A percentile compares a stretch with the other conserved stretches of the same genome.
phyloP scores from a whole-genome alignment of 345 rosid species.

The Eucalyptus polyanthemos region DNA sequence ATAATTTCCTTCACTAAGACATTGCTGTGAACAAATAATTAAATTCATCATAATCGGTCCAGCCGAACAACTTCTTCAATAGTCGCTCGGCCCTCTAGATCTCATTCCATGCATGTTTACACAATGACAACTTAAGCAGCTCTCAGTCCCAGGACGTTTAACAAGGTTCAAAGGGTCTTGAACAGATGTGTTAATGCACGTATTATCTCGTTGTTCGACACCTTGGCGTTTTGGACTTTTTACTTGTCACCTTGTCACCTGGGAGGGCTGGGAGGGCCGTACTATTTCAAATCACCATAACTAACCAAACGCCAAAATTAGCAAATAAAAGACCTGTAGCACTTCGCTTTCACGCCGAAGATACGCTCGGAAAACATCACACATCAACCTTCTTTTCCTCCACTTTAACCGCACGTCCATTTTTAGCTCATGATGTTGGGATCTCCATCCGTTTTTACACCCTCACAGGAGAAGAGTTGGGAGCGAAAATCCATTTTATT shows the following conservation, averaged over 20 bases:
- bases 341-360: neutral
- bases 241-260: neutral
- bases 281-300: neutral
- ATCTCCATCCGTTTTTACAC: conserved; percentile 12
- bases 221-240: neutral
- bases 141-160: neutral
- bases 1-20: neutral
- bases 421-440: conserved; percentile 18
- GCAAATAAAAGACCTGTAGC: neutral
- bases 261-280: neutral
- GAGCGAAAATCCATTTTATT: neutral
- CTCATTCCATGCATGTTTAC: neutral
- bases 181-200: neutral
- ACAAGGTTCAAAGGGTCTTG: neutral
- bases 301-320: neutral
- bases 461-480: conserved; percentile 3
- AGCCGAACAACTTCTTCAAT: neutral
- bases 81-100: neutral
- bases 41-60: neutral
- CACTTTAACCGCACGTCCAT: conserved; percentile 15
- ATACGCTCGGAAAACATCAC: neutral
- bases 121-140: neutral
- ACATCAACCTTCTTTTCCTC: conserved; percentile 30
- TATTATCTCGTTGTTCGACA: neutral
- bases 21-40: neutral